A percentile compares a stretch with the other conserved stretches of the same genome.
phyloP scores from a whole-genome alignment of 768 basidiomycete species.

The Tylopilus subfusipes region DNA sequence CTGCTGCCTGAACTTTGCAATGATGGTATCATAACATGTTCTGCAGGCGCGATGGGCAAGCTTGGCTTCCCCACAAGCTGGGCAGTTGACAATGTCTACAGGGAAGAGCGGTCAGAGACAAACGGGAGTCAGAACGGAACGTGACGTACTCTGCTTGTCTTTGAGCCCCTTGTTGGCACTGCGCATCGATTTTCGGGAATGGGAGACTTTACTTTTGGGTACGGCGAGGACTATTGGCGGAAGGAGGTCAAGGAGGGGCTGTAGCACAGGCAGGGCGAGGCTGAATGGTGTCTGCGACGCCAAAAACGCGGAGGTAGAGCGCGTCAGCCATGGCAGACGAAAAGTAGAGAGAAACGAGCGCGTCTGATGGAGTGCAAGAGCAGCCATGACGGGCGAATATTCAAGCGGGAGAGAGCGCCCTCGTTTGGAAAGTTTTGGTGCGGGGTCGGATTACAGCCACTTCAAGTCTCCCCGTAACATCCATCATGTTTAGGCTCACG shows the following conservation, averaged over 20 bases:
- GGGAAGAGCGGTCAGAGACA: constrained; percentile 4
- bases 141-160: constrained; percentile 76
- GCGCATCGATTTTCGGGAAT: constrained; percentile 93
- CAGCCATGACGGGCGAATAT: constrained; percentile 34
- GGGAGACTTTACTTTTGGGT: constrained; percentile 90
- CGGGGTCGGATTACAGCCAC: constrained; percentile 3
- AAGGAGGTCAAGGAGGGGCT: constrained; percentile 65
- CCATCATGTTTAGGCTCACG: constrained; percentile 70
- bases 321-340: constrained; percentile 24
- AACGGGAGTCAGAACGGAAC: background rate
- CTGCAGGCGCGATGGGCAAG: constrained; percentile 86
- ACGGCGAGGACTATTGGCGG: constrained; percentile 89
- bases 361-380: constrained; percentile 36
- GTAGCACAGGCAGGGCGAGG: constrained; percentile 40
- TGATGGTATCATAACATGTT: constrained; percentile 55
- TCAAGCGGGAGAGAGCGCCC: background rate
- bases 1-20: constrained; percentile 22
- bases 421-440: background rate
- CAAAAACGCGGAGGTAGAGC: constrained; percentile 18
- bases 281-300: constrained; percentile 29
- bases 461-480: constrained; percentile 17
- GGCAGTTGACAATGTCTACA: constrained; percentile 84
- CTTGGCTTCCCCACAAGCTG: constrained; percentile 86
- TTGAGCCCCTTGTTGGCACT: constrained; percentile 92
- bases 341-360: constrained; percentile 25